Base-by-base conservation (phyloP, 2,329 filamentous ascomycete species). In the Trichoderma pleuroti region DNA sequence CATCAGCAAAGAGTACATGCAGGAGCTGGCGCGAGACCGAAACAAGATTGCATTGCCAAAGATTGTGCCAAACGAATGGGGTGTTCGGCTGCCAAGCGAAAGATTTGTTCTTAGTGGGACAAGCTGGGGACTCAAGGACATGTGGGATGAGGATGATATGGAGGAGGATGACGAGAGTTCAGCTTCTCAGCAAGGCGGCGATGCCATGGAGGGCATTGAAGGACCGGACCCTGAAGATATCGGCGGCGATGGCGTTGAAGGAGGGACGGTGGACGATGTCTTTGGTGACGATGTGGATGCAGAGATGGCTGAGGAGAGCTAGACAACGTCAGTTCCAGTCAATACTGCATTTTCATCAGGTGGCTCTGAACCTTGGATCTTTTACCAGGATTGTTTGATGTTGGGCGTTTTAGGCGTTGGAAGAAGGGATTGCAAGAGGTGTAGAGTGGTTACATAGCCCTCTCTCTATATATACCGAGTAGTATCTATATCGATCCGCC, bases 1-100 rank as follows among this genome's bases (percentile, higher is more conserved):
- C 10, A 82, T 88, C 64, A 87, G 85, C 79, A 94, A 94, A 78
- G 92, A 95, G 74, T 94, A 92, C 80, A 85, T 94, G 83, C 82
- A 90, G 70, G 91, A 94, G 78, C 83, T 93, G n/a, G 92, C 92
- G 14, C 84, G 86, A 73, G 89, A 92, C 77, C 83, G 90, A 73
- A 94, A 94, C 81, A 88, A 87, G 75, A 84, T 91, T 32, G 86
- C 86, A 1, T 80, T 94, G 73, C 90, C 90, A 24, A 85, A 86
- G 72, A 86, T 92, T 18, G 82, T 87, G 14, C 85, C 87, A 54
- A 88, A 87, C 75, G 90, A 92, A 77, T 92, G 90, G 88, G 90
- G 90, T 28, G 85, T 91, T 8, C 82, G 90, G 12, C 79, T 92
- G 72, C 90, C 90, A 1, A 89, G 87, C 75, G 90, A 92, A 81